Percentiles rank a stretch among this genome's conserved stretches.
phyloP scores from a whole-genome alignment of 768 basidiomycete species.

The Hysterangium stoloniferum region DNA sequence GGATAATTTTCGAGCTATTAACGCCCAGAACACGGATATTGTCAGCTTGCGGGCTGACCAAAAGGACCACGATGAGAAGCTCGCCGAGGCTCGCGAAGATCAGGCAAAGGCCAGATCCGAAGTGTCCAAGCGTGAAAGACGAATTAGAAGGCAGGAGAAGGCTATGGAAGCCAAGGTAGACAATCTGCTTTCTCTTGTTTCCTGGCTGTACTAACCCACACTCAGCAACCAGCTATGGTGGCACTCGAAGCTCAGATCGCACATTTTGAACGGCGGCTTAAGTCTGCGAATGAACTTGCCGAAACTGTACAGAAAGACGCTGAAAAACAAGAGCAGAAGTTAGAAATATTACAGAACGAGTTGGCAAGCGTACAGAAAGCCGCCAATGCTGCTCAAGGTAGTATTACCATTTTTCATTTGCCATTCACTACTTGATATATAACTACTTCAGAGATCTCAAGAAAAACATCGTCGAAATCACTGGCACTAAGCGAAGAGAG shows the following conservation, averaged over 20 bases:
- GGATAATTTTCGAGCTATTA: conserved; percentile 59
- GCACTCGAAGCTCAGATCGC: conserved; percentile 81
- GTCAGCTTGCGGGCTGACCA: conserved; percentile 63
- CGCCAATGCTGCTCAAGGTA: conserved; percentile 76
- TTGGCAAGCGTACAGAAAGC: conserved; percentile 55
- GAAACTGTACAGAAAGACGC: conserved; percentile 60
- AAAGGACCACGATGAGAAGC: conserved; percentile 55
- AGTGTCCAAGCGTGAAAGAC: conserved; percentile 79
- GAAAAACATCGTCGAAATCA: conserved; percentile 64
- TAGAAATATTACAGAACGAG: conserved; percentile 55
- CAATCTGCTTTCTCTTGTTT: conserved; percentile 1
- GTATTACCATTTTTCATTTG: background rate
- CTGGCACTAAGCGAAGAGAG: conserved; percentile 76
- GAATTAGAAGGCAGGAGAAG: conserved; percentile 88
- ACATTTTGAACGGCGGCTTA: conserved; percentile 72
- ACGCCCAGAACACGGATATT: conserved; percentile 65
- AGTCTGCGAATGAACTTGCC: conserved; percentile 55
- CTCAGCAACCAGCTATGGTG: conserved; percentile 77
- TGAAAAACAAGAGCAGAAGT: conserved; percentile 40
- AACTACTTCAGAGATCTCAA: conserved; percentile 59
- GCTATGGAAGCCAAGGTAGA: conserved; percentile 72
- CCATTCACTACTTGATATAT: background rate
- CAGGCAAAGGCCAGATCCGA: conserved; percentile 71
- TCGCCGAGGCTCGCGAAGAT: conserved; percentile 67
- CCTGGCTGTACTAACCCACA: background rate